These are phyloP conservation scores for Botrytis byssoidea DNA, from an alignment of 2,329 filamentous ascomycete genomes.

Conservation along the genomic window DNA sequence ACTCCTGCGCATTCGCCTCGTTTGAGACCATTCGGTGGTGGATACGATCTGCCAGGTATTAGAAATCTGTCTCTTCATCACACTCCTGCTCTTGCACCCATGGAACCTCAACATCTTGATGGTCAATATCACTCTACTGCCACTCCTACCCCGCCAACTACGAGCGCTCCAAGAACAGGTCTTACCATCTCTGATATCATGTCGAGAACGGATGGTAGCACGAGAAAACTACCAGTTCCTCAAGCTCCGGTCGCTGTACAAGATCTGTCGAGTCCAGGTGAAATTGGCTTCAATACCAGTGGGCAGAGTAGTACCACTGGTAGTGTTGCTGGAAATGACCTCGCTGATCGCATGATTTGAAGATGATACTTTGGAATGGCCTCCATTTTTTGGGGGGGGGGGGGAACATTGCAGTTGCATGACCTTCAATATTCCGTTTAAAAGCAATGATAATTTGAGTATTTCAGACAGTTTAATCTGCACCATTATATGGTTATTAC, in stretches of 20 bases:
- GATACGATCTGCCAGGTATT: conserved; percentile 83
- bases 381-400: no score
- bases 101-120: conserved; percentile 51
- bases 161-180: conserved; percentile 53
- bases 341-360: conserved; percentile 53
- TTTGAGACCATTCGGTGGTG: conserved; percentile 67
- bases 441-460: neutral
- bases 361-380: conserved; percentile 24
- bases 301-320: conserved; percentile 75
- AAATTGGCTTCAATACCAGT: conserved; percentile 60
- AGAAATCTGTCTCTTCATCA: conserved; percentile 68
- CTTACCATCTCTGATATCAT: conserved; percentile 91
- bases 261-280: conserved; percentile 70
- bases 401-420: neutral
- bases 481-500: neutral
- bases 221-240: conserved; percentile 87
- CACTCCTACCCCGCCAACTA: conserved; percentile 49
- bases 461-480: neutral
- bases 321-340: conserved; percentile 72
- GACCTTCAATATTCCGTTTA: neutral
- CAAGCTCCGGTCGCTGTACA: conserved; percentile 86
- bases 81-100: conserved; percentile 64
- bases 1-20: conserved; percentile 94
- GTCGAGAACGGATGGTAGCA: conserved; percentile 79
- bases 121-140: conserved; percentile 48